Evolutionary conservation across 306 rosid genomes (phyloP).

Genomic region (Delonix regia): DNA sequence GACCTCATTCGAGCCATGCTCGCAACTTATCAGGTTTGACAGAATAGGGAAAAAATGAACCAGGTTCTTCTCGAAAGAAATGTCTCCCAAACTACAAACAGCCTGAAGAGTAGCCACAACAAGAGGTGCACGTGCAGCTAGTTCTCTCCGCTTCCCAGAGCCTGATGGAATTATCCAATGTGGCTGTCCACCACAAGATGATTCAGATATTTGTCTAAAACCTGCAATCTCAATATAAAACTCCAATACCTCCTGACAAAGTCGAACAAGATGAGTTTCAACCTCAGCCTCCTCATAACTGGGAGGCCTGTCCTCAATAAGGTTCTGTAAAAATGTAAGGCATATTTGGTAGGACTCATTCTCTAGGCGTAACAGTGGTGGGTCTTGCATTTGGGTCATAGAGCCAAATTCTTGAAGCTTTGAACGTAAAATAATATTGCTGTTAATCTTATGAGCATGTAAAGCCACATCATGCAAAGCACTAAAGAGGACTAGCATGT

Average conservation of each 20-base stretch:
- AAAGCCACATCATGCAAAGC: constrained; percentile 79
- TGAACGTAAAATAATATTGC: constrained; percentile 59
- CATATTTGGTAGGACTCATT: constrained; percentile 90
- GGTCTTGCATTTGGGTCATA: constrained; percentile 97
- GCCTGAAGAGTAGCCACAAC: constrained; percentile 93
- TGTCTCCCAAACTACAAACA: constrained; percentile 70
- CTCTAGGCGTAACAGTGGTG: constrained; percentile 94
- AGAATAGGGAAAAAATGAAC: constrained; percentile 79
- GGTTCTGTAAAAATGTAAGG: constrained; percentile 90
- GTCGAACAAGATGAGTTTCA: constrained; percentile 69
- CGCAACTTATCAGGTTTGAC: constrained; percentile 83
- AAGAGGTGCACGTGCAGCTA: constrained; percentile 91
- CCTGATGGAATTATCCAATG: constrained; percentile 88
- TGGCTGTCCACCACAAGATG: constrained; percentile 54
- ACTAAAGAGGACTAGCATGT: constrained; percentile 65
- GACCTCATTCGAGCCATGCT: constrained; percentile 92
- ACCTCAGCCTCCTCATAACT: constrained; percentile 64
- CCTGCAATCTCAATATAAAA: constrained; percentile 72
- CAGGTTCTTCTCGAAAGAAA: constrained; percentile 77
- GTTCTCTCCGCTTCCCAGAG: constrained; percentile 82
- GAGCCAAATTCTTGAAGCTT: constrained; percentile 91
- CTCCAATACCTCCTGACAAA: constrained; percentile 79
- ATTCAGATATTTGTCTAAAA: constrained; percentile 53
- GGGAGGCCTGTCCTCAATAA: constrained; percentile 69
- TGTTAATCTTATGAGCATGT: constrained; percentile 80